These are phyloP conservation scores for Exophiala xenobiotica DNA, from an alignment of 2,329 filamentous ascomycete genomes.

Conservation along the genomic window DNA sequence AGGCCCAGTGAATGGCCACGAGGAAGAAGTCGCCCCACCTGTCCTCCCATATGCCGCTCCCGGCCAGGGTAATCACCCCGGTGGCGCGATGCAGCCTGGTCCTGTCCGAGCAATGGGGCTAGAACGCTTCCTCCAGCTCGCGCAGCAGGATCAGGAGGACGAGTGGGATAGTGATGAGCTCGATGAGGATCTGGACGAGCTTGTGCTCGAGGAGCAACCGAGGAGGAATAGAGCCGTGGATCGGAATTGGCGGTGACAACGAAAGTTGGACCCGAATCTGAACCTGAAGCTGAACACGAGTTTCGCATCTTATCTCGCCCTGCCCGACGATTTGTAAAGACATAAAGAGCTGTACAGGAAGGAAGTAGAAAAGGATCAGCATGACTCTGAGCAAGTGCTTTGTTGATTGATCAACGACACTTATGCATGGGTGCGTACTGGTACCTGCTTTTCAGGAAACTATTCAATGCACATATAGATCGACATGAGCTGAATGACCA, in stretches of 20 bases:
- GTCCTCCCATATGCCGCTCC: conserved; percentile 21
- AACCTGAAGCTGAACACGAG: not conserved
- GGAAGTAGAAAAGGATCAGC: no score
- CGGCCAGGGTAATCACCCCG: conserved; percentile 25
- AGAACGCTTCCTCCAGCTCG: conserved; percentile 54
- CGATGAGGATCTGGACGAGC: conserved; percentile 37
- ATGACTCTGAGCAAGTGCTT: no score
- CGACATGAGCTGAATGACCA: no score
- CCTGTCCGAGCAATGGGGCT: conserved; percentile 38
- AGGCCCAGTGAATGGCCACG: conserved; percentile 3
- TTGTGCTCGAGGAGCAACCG: not conserved
- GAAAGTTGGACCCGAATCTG: no score
- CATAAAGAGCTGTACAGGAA: not conserved
- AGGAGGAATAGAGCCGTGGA: not conserved
- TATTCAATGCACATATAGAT: no score
- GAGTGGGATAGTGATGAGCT: conserved; percentile 61
- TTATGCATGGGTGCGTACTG: no score
- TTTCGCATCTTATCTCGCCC: no score
- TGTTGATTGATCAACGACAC: no score
- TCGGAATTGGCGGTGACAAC: not conserved
- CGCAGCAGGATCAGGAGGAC: conserved; percentile 55
- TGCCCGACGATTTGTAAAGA: no score
- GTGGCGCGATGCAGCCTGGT: conserved; percentile 11
- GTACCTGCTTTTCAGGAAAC: no score
- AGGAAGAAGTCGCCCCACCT: conserved; percentile 1